These are phyloP conservation scores for Sugiyamaella qingdaonensis DNA, from an alignment of 805 yeast species.

Conservation along the genomic window DNA sequence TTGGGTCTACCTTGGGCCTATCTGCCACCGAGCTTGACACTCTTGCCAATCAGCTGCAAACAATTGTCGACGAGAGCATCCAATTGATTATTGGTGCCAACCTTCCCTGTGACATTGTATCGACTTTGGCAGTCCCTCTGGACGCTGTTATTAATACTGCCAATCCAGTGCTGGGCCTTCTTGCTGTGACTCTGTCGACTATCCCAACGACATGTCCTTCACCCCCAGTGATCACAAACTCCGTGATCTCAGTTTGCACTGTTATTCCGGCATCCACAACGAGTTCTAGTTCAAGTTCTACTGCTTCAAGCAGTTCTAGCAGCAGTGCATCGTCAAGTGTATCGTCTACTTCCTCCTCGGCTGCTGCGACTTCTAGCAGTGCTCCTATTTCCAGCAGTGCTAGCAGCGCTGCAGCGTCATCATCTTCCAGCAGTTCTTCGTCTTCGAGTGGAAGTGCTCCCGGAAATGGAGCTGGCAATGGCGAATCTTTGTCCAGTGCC, in stretches of 20 bases:
- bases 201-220: not conserved
- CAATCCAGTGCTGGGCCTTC: not conserved
- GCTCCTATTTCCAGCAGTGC: not conserved
- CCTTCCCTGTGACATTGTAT: constrained; percentile 2
- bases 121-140: not conserved
- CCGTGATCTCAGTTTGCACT: not conserved
- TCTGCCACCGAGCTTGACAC: not conserved
- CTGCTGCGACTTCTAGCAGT: constrained; percentile 2
- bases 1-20: not conserved
- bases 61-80: not conserved
- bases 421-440: not conserved
- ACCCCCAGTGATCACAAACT: constrained; percentile 5
- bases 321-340: not conserved
- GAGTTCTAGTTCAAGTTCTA: not conserved
- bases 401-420: not conserved
- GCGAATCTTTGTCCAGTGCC: not conserved
- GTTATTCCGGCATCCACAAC: constrained; percentile 4
- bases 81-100: constrained; percentile 1
- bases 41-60: constrained; percentile 1
- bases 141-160: not conserved
- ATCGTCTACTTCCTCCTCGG: not conserved
- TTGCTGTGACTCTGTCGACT: not conserved
- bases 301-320: not conserved
- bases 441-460: not conserved
- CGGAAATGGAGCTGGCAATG: not conserved